phyloP scores from a whole-genome alignment of 2,329 filamentous ascomycete species.

The Clonostachys solani region DNA sequence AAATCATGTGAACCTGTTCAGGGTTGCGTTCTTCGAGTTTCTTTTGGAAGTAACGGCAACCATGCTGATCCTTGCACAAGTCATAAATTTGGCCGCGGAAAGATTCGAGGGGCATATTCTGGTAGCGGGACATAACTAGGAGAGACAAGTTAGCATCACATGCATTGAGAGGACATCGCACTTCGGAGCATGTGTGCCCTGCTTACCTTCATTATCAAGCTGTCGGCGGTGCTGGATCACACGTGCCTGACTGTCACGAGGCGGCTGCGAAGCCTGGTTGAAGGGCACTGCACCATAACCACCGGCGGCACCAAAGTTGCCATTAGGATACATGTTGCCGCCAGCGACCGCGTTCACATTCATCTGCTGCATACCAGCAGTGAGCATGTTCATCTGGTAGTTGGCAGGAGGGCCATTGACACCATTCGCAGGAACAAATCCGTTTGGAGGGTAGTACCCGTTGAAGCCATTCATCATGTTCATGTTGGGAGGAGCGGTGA shows the following conservation, averaged over 20 bases:
- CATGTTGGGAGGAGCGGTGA: slow-evolving; percentile 6
- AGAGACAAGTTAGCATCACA: neutral
- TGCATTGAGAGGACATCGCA: neutral
- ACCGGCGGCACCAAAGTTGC: slow-evolving; percentile 27
- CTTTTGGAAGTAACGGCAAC: slow-evolving; percentile 94
- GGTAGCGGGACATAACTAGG: slow-evolving; percentile 71
- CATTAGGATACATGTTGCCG: slow-evolving; percentile 44
- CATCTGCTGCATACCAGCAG: slow-evolving; percentile 66
- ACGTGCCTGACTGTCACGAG: slow-evolving; percentile 71
- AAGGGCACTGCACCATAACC: slow-evolving; percentile 44
- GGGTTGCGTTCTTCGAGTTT: slow-evolving; percentile 88
- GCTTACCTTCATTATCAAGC: slow-evolving; percentile 66
- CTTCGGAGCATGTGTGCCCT: too few relatives aligned
- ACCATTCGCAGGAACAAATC: slow-evolving; percentile 15
- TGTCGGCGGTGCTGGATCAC: slow-evolving; percentile 72
- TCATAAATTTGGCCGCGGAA: slow-evolving; percentile 81
- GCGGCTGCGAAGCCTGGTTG: slow-evolving; percentile 35
- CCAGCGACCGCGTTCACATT: slow-evolving; percentile 41
- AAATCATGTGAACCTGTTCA: slow-evolving; percentile 87
- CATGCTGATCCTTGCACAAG: slow-evolving; percentile 96
- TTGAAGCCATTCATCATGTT: neutral
- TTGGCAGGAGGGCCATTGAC: slow-evolving; percentile 8
- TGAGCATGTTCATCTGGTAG: slow-evolving; percentile 53
- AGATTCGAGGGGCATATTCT: slow-evolving; percentile 76
- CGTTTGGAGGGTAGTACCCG: neutral